phyloP scores from a whole-genome alignment of 345 rosid genomes.

The Eucalyptus virginea region DNA sequence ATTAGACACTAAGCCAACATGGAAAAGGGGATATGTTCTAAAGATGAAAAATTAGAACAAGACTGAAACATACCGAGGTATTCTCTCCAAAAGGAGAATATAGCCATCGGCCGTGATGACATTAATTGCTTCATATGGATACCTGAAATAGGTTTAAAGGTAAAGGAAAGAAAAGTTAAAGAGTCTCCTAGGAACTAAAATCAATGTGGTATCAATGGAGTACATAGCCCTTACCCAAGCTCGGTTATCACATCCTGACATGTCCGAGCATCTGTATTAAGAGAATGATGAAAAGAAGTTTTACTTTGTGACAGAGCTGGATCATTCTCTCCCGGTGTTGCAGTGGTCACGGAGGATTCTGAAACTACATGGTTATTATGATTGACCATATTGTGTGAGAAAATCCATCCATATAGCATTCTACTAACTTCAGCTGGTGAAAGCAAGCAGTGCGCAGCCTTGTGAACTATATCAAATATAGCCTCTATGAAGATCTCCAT shows the following conservation, averaged over 20 bases:
- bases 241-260: constrained; percentile 95
- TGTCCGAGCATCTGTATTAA: constrained; percentile 92
- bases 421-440: constrained; percentile 58
- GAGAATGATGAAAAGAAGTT: constrained; percentile 34
- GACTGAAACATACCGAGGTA: constrained; percentile 54
- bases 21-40: background rate
- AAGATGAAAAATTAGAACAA: background rate
- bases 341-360: constrained; percentile 27
- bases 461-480: constrained; percentile 70
- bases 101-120: constrained; percentile 92
- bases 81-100: constrained; percentile 88
- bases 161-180: background rate
- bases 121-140: constrained; percentile 89
- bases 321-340: constrained; percentile 57
- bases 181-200: background rate
- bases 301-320: constrained; percentile 46
- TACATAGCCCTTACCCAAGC: constrained; percentile 56
- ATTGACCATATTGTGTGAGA: constrained; percentile 7
- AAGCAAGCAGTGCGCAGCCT: constrained; percentile 57
- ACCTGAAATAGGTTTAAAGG: constrained; percentile 24
- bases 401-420: constrained; percentile 33
- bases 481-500: constrained; percentile 81
- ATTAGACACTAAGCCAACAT: background rate
- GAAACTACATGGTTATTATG: background rate
- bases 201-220: background rate